Evolutionary conservation across 2,329 filamentous ascomycete genomes (phyloP).

Genomic region (Colletotrichum simmondsii): DNA sequence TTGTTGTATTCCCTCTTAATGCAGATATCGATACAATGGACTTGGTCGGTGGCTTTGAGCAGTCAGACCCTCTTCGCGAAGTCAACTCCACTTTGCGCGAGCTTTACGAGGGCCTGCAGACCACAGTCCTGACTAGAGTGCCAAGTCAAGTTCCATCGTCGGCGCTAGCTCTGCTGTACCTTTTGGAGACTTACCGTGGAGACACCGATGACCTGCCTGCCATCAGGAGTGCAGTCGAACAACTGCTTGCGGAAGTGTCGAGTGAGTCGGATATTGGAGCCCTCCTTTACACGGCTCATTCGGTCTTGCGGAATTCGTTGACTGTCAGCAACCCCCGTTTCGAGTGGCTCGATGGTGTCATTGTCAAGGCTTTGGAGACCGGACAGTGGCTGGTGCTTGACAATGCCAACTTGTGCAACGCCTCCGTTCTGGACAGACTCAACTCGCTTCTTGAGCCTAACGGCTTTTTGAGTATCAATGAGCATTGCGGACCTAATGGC

Average conservation of each 20-base stretch:
- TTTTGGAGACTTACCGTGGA: conserved; percentile 55
- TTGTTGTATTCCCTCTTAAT: conserved; percentile 90
- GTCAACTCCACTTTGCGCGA: conserved; percentile 66
- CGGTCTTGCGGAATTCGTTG: conserved; percentile 63
- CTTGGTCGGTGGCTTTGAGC: conserved; percentile 95
- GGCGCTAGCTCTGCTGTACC: conserved; percentile 62
- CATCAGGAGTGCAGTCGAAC: conserved; percentile 51
- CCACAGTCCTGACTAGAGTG: conserved; percentile 58
- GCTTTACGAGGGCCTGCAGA: conserved; percentile 63
- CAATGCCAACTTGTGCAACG: conserved; percentile 96
- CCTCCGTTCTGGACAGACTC: conserved; percentile 91
- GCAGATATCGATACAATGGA: conserved; percentile 98
- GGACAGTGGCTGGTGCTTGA: conserved; percentile 96
- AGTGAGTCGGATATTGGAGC: conserved; percentile 56
- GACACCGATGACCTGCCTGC: conserved; percentile 49
- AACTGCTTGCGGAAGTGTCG: conserved; percentile 53
- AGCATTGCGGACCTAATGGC: conserved; percentile 86
- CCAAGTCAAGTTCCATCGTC: conserved; percentile 57
- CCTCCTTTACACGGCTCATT: conserved; percentile 59
- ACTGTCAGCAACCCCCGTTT: conserved; percentile 82
- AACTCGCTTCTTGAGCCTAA: conserved; percentile 95
- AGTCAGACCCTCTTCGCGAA: conserved; percentile 84
- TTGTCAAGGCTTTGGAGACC: conserved; percentile 86
- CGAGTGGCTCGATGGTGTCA: conserved; percentile 94
- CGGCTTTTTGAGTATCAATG: conserved; percentile 89